phyloP scores from a whole-genome alignment of 176 grass and related monocot species.

The Pontederia crassipes region DNA sequence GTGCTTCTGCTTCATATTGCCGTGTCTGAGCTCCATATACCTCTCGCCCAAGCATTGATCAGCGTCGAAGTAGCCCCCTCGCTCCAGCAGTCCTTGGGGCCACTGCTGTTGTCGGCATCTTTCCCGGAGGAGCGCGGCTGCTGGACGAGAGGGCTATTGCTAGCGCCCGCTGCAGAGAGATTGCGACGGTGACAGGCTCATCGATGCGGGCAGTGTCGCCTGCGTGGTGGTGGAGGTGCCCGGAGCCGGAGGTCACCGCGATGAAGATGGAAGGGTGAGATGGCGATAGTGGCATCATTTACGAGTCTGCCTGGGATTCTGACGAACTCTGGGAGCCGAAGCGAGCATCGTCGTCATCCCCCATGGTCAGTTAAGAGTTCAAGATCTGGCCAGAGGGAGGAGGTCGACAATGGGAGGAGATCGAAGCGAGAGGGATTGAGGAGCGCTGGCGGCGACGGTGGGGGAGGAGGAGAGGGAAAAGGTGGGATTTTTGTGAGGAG shows the following conservation, averaged over 20 bases:
- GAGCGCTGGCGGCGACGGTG: neutral
- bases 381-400: too few relatives aligned
- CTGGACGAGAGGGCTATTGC: conserved; percentile 66
- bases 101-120: conserved; percentile 23
- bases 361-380: neutral
- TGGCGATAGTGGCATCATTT: neutral
- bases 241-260: too few relatives aligned
- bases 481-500: too few relatives aligned
- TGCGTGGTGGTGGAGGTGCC: conserved; percentile 13
- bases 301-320: neutral
- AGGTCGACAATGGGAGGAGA: neutral
- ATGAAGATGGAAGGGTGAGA: neutral
- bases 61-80: conserved; percentile 73
- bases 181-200: conserved; percentile 14
- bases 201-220: conserved; percentile 24
- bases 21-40: conserved; percentile 77
- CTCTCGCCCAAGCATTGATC: conserved; percentile 93
- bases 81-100: conserved; percentile 91
- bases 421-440: neutral
- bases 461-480: conserved; percentile 19
- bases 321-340: conserved; percentile 5
- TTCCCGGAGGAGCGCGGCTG: conserved; percentile 21
- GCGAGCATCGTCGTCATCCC: neutral
- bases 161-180: conserved; percentile 32
- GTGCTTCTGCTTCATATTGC: conserved; percentile 82